These are phyloP conservation scores for Trebouxia sp. DNA, from an alignment of 139 green algal species.

Conservation along the genomic window DNA sequence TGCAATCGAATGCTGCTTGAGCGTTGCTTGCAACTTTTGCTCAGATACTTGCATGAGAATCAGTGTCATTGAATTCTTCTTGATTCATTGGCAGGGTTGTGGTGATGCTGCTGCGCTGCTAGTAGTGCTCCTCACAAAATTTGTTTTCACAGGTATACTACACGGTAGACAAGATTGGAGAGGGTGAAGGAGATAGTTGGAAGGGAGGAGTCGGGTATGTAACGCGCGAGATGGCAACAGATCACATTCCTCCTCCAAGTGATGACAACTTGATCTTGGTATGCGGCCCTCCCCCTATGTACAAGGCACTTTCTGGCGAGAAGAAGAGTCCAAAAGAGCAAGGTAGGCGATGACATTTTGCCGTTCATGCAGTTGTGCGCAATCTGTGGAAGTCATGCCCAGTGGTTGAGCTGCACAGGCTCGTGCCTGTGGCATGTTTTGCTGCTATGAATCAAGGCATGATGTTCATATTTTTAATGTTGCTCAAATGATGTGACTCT, in stretches of 20 bases:
- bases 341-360: constrained; percentile 6
- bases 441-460: too few species aligned
- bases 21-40: too few species aligned
- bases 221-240: constrained; percentile 41
- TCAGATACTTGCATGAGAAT: too few species aligned
- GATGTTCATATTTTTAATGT: background rate
- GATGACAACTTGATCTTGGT: constrained; percentile 68
- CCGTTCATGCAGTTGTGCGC: background rate
- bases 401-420: too few species aligned
- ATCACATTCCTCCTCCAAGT: constrained; percentile 45
- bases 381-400: too few species aligned
- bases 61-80: too few species aligned
- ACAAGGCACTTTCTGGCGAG: constrained; percentile 50
- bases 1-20: too few species aligned
- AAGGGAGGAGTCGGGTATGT: constrained; percentile 50
- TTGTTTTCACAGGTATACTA: constrained; percentile 49
- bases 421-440: background rate
- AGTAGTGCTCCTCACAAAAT: background rate
- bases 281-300: constrained; percentile 74
- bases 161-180: constrained; percentile 57
- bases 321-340: constrained; percentile 58
- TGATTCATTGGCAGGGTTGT: too few species aligned
- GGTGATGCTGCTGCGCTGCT: too few species aligned
- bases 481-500: background rate
- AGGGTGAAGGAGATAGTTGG: constrained; percentile 33